A percentile compares a stretch with the other conserved stretches of the same genome.
Conservation (phyloP, 768 basidiomycete genomes). For the Ramaria sp. region DNA sequence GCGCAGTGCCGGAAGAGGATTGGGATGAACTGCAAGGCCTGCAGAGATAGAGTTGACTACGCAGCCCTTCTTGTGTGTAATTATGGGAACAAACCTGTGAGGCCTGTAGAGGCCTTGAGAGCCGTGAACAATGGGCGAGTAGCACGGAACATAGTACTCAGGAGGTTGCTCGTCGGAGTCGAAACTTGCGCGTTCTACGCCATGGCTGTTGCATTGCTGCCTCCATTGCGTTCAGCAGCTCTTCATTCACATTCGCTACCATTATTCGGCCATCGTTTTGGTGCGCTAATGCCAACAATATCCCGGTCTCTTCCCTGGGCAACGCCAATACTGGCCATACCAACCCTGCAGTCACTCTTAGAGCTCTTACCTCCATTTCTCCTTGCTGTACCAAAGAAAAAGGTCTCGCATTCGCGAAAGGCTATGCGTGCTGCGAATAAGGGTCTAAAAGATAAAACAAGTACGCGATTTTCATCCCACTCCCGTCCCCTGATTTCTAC, state of each 20-base stretch:
- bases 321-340: conserved; percentile 23
- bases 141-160: conserved; percentile 56
- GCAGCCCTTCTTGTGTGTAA: background rate
- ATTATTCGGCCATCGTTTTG: background rate
- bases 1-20: conserved; percentile 71
- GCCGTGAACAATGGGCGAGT: conserved; percentile 58
- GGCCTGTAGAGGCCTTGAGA: conserved; percentile 70
- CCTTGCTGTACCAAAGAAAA: conserved; percentile 90
- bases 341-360: conserved; percentile 35
- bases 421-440: conserved; percentile 94
- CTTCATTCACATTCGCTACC: background rate
- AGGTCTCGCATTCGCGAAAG: conserved; percentile 87
- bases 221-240: background rate
- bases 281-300: background rate
- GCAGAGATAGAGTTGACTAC: conserved; percentile 31
- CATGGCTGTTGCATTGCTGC: background rate
- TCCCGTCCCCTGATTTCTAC: background rate
- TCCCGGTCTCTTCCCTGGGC: conserved; percentile 16
- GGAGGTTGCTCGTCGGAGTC: conserved; percentile 14
- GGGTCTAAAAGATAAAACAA: conserved; percentile 87
- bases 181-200: background rate
- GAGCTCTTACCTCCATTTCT: conserved; percentile 84
- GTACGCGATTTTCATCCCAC: conserved; percentile 32
- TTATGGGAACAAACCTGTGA: conserved; percentile 5
- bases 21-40: conserved; percentile 73